Evolutionary conservation across 225 moss, liverwort and hornwort genomes (phyloP).

Genomic region (Physcomitrium patens): DNA sequence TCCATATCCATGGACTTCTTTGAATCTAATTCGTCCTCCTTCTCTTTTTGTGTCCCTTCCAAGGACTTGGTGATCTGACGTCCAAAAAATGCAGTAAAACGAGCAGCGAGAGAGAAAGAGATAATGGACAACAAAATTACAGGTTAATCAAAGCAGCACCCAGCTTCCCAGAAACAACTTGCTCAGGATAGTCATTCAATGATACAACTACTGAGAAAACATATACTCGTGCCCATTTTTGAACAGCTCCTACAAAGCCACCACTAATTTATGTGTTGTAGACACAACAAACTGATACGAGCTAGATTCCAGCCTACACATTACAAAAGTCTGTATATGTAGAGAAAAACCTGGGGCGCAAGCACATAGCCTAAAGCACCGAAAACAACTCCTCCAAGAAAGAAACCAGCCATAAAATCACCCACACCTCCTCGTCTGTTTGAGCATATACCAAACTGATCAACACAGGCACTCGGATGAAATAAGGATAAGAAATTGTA

Average conservation of each 20-base stretch:
- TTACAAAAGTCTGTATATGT: background rate
- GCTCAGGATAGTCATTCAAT: background rate
- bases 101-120: too few species aligned
- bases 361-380: slow-evolving; percentile 90
- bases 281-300: background rate
- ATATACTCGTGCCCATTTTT: background rate
- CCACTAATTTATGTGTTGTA: background rate
- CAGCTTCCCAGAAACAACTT: background rate
- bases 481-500: too few species aligned
- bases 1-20: slow-evolving; percentile 69
- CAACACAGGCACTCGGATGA: background rate
- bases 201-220: background rate
- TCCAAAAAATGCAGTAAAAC: background rate
- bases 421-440: slow-evolving; percentile 86
- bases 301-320: slow-evolving; percentile 3
- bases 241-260: background rate
- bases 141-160: background rate
- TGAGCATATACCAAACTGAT: slow-evolving; percentile 7
- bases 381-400: slow-evolving; percentile 88
- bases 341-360: slow-evolving; percentile 68
- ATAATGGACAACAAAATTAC: too few species aligned
- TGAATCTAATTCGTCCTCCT: slow-evolving; percentile 66
- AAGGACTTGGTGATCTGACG: slow-evolving; percentile 80
- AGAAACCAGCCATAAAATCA: slow-evolving; percentile 89
- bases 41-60: slow-evolving; percentile 65